These are phyloP conservation scores for Zoysia matrella DNA, from an alignment of 202 grass and related monocot genomes.

Conservation along the genomic window DNA sequence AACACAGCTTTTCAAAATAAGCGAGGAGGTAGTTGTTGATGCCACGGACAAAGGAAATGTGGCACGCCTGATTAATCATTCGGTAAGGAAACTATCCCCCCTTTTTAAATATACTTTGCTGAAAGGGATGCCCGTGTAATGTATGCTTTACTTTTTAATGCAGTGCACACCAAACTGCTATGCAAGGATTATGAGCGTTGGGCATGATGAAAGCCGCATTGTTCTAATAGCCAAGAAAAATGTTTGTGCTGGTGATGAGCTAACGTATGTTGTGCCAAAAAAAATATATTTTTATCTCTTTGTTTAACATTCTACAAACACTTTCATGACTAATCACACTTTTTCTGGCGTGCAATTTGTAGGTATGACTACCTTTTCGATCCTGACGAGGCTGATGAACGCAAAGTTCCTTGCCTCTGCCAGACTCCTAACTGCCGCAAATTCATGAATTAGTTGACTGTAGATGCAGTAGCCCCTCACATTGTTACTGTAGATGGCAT, in stretches of 20 bases:
- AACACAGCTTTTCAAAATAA: constrained; percentile 97
- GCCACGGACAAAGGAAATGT: constrained; percentile 97
- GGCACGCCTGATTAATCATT: constrained; percentile 96
- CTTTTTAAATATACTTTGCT: too few relatives aligned
- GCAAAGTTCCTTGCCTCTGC: constrained; percentile 93
- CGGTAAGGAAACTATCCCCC: constrained; percentile 55
- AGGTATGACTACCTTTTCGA: constrained; percentile 99
- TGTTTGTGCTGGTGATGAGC: constrained; percentile 82
- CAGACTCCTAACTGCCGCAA: constrained; percentile 88
- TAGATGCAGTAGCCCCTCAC: constrained; percentile 50
- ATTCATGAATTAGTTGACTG: constrained; percentile 89
- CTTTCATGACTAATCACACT: constrained; percentile 5
- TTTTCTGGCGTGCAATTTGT: constrained; percentile 26
- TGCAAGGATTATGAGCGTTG: constrained; percentile 98
- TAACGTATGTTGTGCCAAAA: constrained; percentile 62
- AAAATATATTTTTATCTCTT: not conserved
- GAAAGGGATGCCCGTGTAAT: too few relatives aligned
- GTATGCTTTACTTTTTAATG: constrained; percentile 14
- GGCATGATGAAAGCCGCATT: constrained; percentile 92
- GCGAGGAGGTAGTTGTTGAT: constrained; percentile 98
- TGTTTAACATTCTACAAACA: not conserved
- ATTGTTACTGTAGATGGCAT: constrained; percentile 10
- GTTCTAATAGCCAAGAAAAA: constrained; percentile 94
- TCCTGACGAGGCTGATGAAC: constrained; percentile 93
- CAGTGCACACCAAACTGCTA: constrained; percentile 99